Evolutionary conservation across 306 rosid genomes (phyloP).

Genomic region (Rosa chinensis): DNA sequence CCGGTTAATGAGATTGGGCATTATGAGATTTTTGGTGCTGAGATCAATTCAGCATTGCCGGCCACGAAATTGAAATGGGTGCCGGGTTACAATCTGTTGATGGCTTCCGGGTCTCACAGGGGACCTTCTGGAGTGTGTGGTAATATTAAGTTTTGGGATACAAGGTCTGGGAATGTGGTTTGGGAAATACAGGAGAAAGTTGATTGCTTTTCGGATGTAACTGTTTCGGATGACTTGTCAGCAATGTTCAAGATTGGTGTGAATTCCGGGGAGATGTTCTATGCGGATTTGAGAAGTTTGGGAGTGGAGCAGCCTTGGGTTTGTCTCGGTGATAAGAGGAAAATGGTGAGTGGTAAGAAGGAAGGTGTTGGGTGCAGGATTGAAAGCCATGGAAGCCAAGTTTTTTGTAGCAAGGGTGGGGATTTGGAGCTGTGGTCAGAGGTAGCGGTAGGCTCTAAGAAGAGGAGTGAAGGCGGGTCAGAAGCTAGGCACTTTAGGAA

Average conservation of each 20-base stretch:
- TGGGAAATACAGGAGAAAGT: constrained; percentile 72
- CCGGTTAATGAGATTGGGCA: constrained; percentile 59
- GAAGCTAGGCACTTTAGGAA: constrained; percentile 63
- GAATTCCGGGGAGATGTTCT: constrained; percentile 62
- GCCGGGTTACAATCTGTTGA: constrained; percentile 46
- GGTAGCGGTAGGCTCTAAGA: constrained; percentile 47
- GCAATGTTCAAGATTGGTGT: constrained; percentile 85
- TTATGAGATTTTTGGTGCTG: constrained; percentile 79
- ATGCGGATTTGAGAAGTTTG: constrained; percentile 61
- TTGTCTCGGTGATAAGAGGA: constrained; percentile 64
- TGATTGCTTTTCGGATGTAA: constrained; percentile 83
- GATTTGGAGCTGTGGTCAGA: constrained; percentile 83
- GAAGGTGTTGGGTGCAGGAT: constrained; percentile 82
- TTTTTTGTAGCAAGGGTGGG: constrained; percentile 76
- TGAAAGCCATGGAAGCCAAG: constrained; percentile 78
- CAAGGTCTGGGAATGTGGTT: constrained; percentile 56
- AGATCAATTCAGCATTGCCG: constrained; percentile 81
- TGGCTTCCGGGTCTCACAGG: constrained; percentile 95
- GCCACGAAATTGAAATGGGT: constrained; percentile 83
- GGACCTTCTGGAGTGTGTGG: constrained; percentile 90
- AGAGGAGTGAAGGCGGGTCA: constrained; percentile 19
- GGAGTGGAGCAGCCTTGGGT: constrained; percentile 62
- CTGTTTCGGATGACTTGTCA: constrained; percentile 57
- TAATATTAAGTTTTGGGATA: constrained; percentile 75
- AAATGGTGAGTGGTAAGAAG: constrained; percentile 59